Conservation (phyloP, 306 rosid species). For the Glycyrrhiza uralensis region DNA sequence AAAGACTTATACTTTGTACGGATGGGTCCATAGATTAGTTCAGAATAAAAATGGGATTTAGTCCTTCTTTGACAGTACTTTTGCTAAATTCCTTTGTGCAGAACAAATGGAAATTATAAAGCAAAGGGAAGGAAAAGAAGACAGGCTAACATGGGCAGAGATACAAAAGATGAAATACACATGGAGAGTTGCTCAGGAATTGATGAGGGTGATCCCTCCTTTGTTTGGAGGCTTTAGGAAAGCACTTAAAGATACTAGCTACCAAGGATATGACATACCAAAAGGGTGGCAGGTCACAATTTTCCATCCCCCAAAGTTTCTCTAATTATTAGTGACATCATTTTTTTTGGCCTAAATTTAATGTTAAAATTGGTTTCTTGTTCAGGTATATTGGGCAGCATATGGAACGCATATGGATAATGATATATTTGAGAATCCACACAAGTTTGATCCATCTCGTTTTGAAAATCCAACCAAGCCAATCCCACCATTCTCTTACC, state of each 20-base stretch:
- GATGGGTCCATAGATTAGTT: no score
- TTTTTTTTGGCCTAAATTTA: not conserved
- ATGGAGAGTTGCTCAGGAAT: slow-evolving; percentile 56
- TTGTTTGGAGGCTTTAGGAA: slow-evolving; percentile 46
- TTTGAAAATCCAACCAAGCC: slow-evolving; percentile 46
- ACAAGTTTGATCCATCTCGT: slow-evolving; percentile 43
- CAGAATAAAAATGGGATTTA: not conserved
- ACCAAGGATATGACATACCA: slow-evolving; percentile 48
- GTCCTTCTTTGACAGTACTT: not conserved
- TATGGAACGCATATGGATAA: slow-evolving; percentile 43
- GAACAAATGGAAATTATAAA: slow-evolving; percentile 47
- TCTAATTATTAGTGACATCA: not conserved
- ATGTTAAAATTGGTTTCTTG: not conserved
- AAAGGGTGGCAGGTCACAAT: slow-evolving; percentile 56
- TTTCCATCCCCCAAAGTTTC: not conserved
- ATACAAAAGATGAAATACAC: slow-evolving; percentile 57
- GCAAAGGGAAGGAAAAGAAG: slow-evolving; percentile 34
- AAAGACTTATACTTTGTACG: no score
- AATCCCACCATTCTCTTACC: slow-evolving; percentile 46
- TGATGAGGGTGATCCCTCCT: slow-evolving; percentile 52
- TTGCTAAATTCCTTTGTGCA: not conserved
- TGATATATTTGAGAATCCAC: slow-evolving; percentile 38
- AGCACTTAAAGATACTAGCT: slow-evolving; percentile 40
- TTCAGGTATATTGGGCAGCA: slow-evolving; percentile 45
- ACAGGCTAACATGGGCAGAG: slow-evolving; percentile 47